phyloP scores from a whole-genome alignment of 2,329 filamentous ascomycete genomes.

The Epicoccum sorghinum region DNA sequence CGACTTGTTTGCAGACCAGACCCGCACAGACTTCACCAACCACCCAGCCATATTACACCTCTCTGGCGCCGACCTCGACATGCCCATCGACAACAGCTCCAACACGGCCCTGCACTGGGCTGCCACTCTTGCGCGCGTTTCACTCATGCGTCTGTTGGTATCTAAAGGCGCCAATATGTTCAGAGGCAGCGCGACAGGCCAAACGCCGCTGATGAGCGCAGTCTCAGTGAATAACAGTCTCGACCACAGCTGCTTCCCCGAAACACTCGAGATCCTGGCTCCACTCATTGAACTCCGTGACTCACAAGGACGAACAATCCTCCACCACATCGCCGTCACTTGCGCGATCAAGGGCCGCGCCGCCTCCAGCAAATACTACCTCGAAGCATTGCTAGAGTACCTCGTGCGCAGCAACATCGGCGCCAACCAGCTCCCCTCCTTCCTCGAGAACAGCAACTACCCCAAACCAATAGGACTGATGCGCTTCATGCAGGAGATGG shows the following conservation, averaged over 20 bases:
- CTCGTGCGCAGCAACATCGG: conserved; percentile 75
- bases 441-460: conserved; percentile 60
- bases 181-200: conserved; percentile 85
- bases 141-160: conserved; percentile 80
- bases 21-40: conserved; percentile 71
- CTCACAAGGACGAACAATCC: conserved; percentile 84
- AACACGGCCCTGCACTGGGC: conserved; percentile 97
- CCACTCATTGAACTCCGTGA: conserved; percentile 91
- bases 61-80: conserved; percentile 81
- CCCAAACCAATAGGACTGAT: conserved; percentile 80
- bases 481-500: conserved; percentile 95
- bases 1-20: conserved; percentile 64
- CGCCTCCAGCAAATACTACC: conserved; percentile 90
- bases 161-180: conserved; percentile 84
- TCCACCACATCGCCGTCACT: conserved; percentile 95
- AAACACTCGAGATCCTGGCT: conserved; percentile 85
- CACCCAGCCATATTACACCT: conserved; percentile 79
- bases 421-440: conserved; percentile 39
- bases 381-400: conserved; percentile 93
- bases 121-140: conserved; percentile 85
- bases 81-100: conserved; percentile 85
- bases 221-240: conserved; percentile 94
- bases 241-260: conserved; percentile 87
- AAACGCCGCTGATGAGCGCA: conserved; percentile 91
- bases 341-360: conserved; percentile 94